Conservation (phyloP, 202 grass and related monocot genomes). For the Elaeis oleifera region DNA sequence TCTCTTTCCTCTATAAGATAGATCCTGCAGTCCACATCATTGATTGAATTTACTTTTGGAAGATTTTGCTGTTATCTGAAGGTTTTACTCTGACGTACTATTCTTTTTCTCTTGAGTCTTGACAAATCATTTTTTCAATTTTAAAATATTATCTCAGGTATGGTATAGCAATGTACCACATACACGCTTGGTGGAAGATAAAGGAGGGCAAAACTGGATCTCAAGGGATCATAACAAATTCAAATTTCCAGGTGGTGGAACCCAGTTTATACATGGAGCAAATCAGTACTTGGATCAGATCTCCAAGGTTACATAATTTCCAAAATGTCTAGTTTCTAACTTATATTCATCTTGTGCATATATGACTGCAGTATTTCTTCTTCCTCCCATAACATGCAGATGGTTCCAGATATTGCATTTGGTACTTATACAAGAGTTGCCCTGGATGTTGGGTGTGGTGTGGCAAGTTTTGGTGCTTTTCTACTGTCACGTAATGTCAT, state of each 20-base stretch:
- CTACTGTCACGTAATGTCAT: conserved; percentile 33
- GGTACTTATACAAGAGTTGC: conserved; percentile 33
- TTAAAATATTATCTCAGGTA: conserved; percentile 17
- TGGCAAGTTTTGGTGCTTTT: conserved; percentile 45
- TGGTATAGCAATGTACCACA: conserved; percentile 51
- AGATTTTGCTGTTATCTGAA: not conserved
- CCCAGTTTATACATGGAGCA: conserved; percentile 50
- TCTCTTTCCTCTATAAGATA: no score
- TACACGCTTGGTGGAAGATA: conserved; percentile 35
- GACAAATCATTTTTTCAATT: not conserved
- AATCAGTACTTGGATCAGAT: conserved; percentile 45
- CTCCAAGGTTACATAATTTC: conserved; percentile 32
- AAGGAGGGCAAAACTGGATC: conserved; percentile 56
- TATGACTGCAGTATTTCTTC: not conserved
- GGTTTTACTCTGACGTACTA: not conserved
- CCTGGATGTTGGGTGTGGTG: conserved; percentile 44
- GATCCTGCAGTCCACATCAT: no score
- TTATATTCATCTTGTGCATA: not conserved
- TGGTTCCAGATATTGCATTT: conserved; percentile 43
- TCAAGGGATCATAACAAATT: conserved; percentile 35
- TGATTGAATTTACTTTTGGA: no score
- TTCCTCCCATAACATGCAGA: conserved; percentile 10
- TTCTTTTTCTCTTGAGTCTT: not conserved
- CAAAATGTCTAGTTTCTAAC: conserved; percentile 12
- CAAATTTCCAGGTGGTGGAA: conserved; percentile 43